Conservation (phyloP, 441 rosid species). For the Macaranga tanarius region DNA sequence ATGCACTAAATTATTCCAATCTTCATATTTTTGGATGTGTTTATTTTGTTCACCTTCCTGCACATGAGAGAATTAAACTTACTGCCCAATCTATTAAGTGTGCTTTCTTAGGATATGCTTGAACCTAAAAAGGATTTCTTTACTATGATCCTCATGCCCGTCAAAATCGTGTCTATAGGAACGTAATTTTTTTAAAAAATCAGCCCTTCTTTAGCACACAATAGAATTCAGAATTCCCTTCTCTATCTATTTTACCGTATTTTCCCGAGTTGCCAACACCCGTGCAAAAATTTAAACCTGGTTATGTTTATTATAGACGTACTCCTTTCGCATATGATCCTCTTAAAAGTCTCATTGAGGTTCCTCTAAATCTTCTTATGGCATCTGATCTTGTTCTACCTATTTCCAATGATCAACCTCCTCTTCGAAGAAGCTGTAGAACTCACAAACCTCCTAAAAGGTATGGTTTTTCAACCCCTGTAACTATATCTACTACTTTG, state of each 20-base stretch:
- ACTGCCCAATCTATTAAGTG: not conserved
- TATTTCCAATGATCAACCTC: not conserved
- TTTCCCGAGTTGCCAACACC: not conserved
- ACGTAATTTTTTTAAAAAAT: constrained; percentile 1
- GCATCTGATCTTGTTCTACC: not conserved
- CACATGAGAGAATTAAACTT: constrained; percentile 7
- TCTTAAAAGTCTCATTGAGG: not conserved
- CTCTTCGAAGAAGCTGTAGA: constrained; percentile 1
- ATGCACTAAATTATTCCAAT: not conserved
- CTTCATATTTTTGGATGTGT: constrained; percentile 11
- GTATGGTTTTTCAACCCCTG: constrained; percentile 9
- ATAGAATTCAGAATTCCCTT: not conserved
- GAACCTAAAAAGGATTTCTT: not conserved
- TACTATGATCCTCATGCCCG: not conserved
- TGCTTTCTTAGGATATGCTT: not conserved
- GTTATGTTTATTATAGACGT: not conserved
- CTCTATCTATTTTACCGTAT: not conserved
- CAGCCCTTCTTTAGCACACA: constrained; percentile 7
- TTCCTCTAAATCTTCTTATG: not conserved
- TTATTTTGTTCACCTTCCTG: not conserved
- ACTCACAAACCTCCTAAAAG: constrained; percentile 8
- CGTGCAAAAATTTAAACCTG: not conserved
- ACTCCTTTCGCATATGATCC: not conserved
- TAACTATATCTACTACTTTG: constrained; percentile 11
- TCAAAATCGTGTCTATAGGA: not conserved